Base-by-base conservation (phyloP, 768 basidiomycete species). In the Suillus discolor region DNA sequence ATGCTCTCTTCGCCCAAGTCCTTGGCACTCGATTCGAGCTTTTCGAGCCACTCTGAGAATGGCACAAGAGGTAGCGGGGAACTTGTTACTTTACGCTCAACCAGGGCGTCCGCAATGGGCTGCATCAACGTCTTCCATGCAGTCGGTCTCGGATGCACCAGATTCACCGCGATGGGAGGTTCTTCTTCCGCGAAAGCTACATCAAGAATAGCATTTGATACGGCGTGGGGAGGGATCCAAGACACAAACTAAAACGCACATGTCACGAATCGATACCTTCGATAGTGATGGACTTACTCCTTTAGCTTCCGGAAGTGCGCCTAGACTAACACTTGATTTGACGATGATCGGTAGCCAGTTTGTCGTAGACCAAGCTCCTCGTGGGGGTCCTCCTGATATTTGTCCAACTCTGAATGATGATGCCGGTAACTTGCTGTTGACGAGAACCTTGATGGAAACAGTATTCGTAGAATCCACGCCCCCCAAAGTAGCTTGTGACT, bases 321-420 rank as follows among this genome's bases (percentile, higher is more conserved):
- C 73, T 6, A 77, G 55, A 41, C 65, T 49, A 7, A 75, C 16
- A 49, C 77, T 77, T 0, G 78, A 76, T 62, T 79, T 74, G 20
- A 81, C 75, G 5, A 85, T 70, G 44, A 78, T 75, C 18, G 84
- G 83, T 28, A 85, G 67, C 85, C 84, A 86, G 55, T 85, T 83
- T 0, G 73, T 78, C 4, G 76, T 73, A 2, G 76, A 76, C 84
- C 84, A 85, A 0, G 78, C 77, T 25, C 83, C 83, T 9, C 74
- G 75, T 1, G 71, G 71, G 0, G 63, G 65, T 36, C 81, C 80
- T 18, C 84, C 83, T 31, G 73, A 74, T 7, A 84, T 70, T 64
- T 86, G 85, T 0, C 84, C 85, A 12, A 84, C 78, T 3, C 85
- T 75, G 36, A 85, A 71, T 2, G 79, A 78, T 0, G 78, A 73